Conservation (phyloP, 345 rosid genomes). For the Salix brachista region DNA sequence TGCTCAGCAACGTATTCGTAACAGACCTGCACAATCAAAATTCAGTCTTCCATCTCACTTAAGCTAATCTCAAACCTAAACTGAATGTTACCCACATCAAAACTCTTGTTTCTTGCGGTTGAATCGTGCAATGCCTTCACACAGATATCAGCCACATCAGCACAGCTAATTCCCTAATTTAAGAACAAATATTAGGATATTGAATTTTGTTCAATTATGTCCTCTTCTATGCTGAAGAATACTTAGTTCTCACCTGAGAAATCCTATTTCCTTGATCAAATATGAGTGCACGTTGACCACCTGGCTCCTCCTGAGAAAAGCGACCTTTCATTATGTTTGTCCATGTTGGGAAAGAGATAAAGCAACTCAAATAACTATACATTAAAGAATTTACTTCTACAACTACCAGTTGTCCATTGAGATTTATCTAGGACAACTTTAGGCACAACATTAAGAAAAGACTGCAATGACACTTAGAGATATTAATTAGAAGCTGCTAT, state of each 20-base stretch:
- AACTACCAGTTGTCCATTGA: not conserved
- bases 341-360: not conserved
- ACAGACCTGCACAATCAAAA: conserved; percentile 56
- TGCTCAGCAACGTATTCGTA: conserved; percentile 85
- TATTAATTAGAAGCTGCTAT: not conserved
- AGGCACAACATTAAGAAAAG: not conserved
- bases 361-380: not conserved
- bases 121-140: conserved; percentile 90
- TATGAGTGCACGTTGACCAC: conserved; percentile 93
- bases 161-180: conserved; percentile 74
- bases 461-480: not conserved
- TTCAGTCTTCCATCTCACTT: not conserved
- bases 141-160: conserved; percentile 89
- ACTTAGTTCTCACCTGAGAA: conserved; percentile 52
- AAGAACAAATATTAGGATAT: not conserved
- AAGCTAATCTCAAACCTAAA: not conserved
- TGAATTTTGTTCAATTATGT: not conserved
- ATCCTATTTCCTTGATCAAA: conserved; percentile 97
- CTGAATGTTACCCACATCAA: conserved; percentile 56
- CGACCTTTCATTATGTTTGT: not conserved
- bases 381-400: not conserved
- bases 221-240: not conserved
- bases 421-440: not conserved
- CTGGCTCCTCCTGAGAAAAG: conserved; percentile 82
- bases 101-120: conserved; percentile 92